phyloP scores from a whole-genome alignment of 345 rosid species.

The Eucalyptus pumila region DNA sequence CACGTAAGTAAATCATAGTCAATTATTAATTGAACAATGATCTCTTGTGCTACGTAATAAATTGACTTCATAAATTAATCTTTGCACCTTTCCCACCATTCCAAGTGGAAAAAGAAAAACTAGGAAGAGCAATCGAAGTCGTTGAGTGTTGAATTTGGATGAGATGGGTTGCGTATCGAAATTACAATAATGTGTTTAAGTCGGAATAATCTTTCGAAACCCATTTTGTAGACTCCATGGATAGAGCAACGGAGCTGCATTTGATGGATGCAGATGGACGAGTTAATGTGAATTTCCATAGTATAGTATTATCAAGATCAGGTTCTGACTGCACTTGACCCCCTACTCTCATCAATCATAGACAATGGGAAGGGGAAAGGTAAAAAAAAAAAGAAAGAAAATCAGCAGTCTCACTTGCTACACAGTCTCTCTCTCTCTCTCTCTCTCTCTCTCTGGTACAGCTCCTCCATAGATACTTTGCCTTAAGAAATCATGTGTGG shows the following conservation, averaged over 20 bases:
- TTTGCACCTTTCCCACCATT: not conserved
- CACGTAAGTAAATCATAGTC: not conserved
- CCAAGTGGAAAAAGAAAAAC: not conserved
- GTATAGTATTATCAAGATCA: not conserved
- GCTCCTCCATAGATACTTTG: not conserved
- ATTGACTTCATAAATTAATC: not conserved
- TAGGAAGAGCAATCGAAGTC: accelerated
- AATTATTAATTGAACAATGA: accelerated
- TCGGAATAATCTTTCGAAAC: not conserved
- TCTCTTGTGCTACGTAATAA: not conserved
- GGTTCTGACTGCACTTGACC: too few relatives aligned
- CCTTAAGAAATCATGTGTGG: not conserved
- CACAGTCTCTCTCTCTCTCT: not conserved
- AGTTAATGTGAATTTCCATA: not conserved
- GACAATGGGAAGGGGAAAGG: not conserved
- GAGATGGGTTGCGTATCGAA: accelerated
- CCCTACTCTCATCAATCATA: too few relatives aligned
- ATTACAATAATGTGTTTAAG: accelerated
- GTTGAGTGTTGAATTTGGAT: not conserved
- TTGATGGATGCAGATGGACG: not conserved
- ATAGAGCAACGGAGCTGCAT: not conserved
- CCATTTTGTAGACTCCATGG: not conserved
- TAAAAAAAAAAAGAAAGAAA: accelerated
- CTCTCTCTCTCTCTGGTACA: not conserved
- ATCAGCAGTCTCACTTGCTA: not conserved